Evolutionary conservation across 257 asterid species (phyloP), one percentile per base, ranked within the genome.

Genomic region (Thymus quinquecostatus): DNA sequence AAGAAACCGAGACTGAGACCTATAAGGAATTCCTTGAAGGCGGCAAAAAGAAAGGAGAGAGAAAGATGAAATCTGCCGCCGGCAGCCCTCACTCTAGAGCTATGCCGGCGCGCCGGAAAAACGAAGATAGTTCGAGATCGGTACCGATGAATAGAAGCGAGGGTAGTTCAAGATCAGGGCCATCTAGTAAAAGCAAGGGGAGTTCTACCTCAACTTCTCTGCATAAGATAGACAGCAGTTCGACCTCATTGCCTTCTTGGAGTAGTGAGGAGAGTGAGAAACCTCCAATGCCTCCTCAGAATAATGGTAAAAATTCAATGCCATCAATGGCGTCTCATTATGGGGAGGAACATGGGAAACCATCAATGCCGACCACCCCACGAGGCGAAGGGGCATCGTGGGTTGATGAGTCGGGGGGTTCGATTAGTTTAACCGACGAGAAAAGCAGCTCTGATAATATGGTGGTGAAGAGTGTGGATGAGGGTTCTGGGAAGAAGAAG

Each of bases 1-100:
- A 95, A 72, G 98, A 88, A 76, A 92, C 97, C 32, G 99, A 92
- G 85, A 77, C 34, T 61, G 98, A 92, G 75, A 72, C 82, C 50
- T 78, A 69, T 60, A 84, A 80, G 72, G 90, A 86, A 61, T 75
- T 61, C 43, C 70, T 40, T 28, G 81, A 79, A 50, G 82, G 83
- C 38, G 82, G 77, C 43, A 82, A 73, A 67, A 54, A 28, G 82
- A 79, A 75, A 53, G 72, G 64, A 55, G 82, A 75, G 48, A 48
- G 67, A 5, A 83, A 56, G 50, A 83, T 58, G 80, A 74, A 61
- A 36, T 76, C 85, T 6, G 79, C 70, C 7, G 87, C 72, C 56
- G 77, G 82, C 36, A 72, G 60, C 60, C 61, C 79, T 65, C 81
- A 60, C 67, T 28, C 78, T 66, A 72, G 79, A 56, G 80, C 78